Base-by-base conservation (phyloP, 148 eudicot genomes). In the Tetragonia tetragonoides region DNA sequence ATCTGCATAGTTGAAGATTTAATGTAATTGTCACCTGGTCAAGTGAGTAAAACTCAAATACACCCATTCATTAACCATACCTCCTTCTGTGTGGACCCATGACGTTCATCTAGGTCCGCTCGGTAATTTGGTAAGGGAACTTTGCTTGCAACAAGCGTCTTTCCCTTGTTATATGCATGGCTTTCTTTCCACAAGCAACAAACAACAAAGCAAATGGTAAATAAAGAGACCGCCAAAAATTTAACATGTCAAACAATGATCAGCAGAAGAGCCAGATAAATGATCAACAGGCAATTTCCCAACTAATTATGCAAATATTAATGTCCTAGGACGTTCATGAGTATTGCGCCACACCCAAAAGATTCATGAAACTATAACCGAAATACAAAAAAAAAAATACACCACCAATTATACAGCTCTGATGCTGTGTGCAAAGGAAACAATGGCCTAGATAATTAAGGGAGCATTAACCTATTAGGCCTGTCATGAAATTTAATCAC, bases 151-250 rank as follows among this genome's bases (percentile, higher is more conserved):
- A 93, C 96, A 83, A 95, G 96, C 73, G 94, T 82, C 87, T 88
- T 92, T 80, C 99, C 99, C 81, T 91, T 95, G 84, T 90, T 91
- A 82, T 95, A 95, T 20, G 93, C 97, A 89, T 91, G 99, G 83
- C 97, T 95, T 83, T 78, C 88, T 92, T 95, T 71, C 92, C 82
- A 89, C 88, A 88, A 86, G 74, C 59, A 78, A 57, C 77, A 77
- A 86, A 78, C 64, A 76, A 68, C 37, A 64, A 77, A 66, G 70
- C 64, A 78, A 61, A 64, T 16, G 21, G 78, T 61, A 46, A 79
- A 57, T 59, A 59, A 69, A 24, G 39, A 34, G 42, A 68, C 65
- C 54, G 40, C 49, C 41, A 59, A 67, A 9, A 70, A 49, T 28
- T 64, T 14, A 59, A 68, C 1, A 34, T 14, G 38, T 47, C 51